Conservation (phyloP, 495 filamentous ascomycete species). For the Neurospora intermedia region DNA sequence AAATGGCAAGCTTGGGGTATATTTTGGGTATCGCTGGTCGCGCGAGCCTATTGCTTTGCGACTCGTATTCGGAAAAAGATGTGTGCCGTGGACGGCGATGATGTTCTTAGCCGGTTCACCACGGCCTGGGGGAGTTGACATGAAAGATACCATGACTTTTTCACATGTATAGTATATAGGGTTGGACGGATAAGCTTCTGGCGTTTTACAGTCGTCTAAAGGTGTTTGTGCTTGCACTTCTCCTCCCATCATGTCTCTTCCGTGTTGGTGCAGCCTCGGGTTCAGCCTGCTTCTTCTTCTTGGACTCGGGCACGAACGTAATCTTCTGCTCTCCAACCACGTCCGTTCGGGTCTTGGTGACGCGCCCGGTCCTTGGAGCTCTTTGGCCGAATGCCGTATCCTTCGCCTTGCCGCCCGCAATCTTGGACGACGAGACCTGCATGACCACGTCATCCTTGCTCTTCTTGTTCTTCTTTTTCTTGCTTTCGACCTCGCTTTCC, state of each 20-base stretch:
- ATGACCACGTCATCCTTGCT: conserved; percentile 39
- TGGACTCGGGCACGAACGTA: conserved; percentile 64
- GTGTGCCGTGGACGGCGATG: neutral
- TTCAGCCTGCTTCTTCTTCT: conserved; percentile 36
- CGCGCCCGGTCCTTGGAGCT: conserved; percentile 35
- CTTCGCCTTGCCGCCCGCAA: conserved; percentile 41
- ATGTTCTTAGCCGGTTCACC: conserved; percentile 2
- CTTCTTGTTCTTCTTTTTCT: conserved; percentile 19
- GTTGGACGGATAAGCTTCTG: conserved; percentile 8
- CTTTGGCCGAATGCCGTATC: conserved; percentile 65
- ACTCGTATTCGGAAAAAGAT: neutral
- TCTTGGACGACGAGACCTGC: conserved; percentile 61
- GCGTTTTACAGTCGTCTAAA: conserved; percentile 49
- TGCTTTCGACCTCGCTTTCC: conserved; percentile 34
- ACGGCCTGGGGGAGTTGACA: neutral
- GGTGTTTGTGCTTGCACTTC: conserved; percentile 65
- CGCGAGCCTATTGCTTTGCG: neutral
- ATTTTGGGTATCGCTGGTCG: neutral
- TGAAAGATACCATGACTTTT: conserved; percentile 11
- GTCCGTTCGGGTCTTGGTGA: conserved; percentile 35
- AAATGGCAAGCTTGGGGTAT: neutral
- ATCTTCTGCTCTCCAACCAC: conserved; percentile 77
- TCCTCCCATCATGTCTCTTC: conserved; percentile 39
- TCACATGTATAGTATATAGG: conserved; percentile 18
- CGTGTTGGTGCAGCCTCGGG: conserved; percentile 25